Conservation (phyloP, 257 asterid genomes). For the Penstemon davidsonii region DNA sequence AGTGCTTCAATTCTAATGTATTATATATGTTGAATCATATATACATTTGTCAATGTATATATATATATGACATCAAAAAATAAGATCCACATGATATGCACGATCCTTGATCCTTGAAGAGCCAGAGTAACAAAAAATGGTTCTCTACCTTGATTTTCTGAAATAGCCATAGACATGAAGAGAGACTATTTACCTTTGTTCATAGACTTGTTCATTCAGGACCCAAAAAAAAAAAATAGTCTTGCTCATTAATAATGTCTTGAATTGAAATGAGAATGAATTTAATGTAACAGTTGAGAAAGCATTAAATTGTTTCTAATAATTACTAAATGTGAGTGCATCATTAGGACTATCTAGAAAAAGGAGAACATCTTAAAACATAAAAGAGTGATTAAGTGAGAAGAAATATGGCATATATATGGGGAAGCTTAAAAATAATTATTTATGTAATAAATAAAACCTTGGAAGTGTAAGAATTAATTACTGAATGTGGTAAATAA, state of each 20-base stretch:
- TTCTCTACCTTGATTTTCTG: not conserved
- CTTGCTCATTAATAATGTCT: not conserved
- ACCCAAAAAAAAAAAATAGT: too few species aligned
- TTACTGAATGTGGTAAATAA: not conserved
- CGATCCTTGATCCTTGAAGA: too few species aligned
- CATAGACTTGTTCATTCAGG: too few species aligned
- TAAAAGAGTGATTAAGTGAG: not conserved
- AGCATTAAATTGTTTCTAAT: not conserved
- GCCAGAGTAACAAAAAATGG: too few species aligned
- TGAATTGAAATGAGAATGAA: not conserved
- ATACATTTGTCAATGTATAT: too few species aligned
- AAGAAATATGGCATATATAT: too few species aligned
- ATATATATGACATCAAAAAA: too few species aligned
- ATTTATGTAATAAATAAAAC: too few species aligned
- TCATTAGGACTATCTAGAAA: not conserved
- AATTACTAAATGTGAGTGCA: not conserved
- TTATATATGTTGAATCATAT: too few species aligned
- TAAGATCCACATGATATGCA: too few species aligned
- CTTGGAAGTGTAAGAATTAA: not conserved
- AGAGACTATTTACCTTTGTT: not conserved
- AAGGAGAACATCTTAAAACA: not conserved
- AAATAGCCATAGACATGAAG: not conserved
- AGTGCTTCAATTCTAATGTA: too few species aligned
- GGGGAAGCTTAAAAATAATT: too few species aligned
- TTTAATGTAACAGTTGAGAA: not conserved